Evolutionary conservation across 345 rosid genomes (phyloP).

Genomic region (Conringia planisiliqua): DNA sequence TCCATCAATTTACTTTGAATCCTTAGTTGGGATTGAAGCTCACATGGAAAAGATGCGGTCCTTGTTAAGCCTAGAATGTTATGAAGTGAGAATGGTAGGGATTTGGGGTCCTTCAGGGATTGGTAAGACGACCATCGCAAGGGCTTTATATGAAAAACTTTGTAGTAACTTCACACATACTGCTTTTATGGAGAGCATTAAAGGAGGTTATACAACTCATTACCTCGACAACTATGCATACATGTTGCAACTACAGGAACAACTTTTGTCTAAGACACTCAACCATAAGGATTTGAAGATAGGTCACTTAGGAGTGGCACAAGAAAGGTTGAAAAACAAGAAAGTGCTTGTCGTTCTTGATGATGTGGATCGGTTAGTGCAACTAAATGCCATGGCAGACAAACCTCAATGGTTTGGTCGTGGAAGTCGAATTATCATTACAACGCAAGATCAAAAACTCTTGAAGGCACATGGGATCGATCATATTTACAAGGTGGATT

Average conservation of each 20-base stretch:
- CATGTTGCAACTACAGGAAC: not conserved
- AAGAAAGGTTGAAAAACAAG: not conserved
- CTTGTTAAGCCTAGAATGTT: not conserved
- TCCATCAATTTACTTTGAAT: not conserved
- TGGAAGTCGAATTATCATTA: not conserved
- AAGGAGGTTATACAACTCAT: not conserved
- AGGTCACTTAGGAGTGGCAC: not conserved
- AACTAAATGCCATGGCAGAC: not conserved
- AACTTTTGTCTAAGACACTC: not conserved
- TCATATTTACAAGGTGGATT: not conserved
- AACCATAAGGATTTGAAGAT: not conserved
- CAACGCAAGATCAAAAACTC: not conserved
- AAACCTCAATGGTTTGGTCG: not conserved
- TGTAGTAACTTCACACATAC: not conserved
- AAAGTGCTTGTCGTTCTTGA: not conserved
- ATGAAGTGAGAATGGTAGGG: not conserved
- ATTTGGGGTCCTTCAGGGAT: not conserved
- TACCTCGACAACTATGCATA: not conserved
- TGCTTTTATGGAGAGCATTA: not conserved
- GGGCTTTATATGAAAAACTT: not conserved
- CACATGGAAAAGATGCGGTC: not conserved
- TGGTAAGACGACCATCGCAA: not conserved
- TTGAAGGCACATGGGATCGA: not conserved
- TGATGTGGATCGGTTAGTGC: not conserved
- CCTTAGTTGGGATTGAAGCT: not conserved